Conservation (phyloP, 768 basidiomycete species). For the Calocera cornea region DNA sequence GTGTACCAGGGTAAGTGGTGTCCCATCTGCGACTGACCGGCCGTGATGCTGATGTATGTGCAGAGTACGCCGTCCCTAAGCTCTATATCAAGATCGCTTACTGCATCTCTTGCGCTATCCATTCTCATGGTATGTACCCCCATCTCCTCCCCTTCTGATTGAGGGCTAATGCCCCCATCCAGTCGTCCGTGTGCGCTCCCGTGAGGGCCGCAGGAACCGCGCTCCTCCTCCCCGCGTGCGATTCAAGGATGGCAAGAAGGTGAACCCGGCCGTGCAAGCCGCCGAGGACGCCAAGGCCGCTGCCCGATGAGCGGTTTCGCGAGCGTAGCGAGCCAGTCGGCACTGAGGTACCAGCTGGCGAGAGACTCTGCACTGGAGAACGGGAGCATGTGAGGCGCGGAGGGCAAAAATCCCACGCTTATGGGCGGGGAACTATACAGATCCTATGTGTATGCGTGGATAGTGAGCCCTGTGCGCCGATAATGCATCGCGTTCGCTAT, state of each 20-base stretch:
- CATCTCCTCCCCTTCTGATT: neutral
- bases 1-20: slow-evolving; percentile 70
- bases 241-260: slow-evolving; percentile 93
- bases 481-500: too few relatives aligned
- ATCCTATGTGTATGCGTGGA: too few relatives aligned
- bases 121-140: slow-evolving; percentile 83
- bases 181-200: slow-evolving; percentile 98
- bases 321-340: too few relatives aligned
- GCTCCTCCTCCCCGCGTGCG: slow-evolving; percentile 89
- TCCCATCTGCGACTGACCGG: slow-evolving; percentile 2
- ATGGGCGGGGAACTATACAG: too few relatives aligned
- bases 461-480: too few relatives aligned
- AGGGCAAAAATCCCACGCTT: too few relatives aligned
- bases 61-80: slow-evolving; percentile 93
- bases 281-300: slow-evolving; percentile 48
- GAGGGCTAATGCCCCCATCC: slow-evolving; percentile 4
- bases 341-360: too few relatives aligned
- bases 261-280: slow-evolving; percentile 88
- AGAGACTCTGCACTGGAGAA: too few relatives aligned
- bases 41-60: neutral
- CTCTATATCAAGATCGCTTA: slow-evolving; percentile 97
- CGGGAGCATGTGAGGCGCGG: too few relatives aligned
- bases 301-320: slow-evolving; percentile 3
- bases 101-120: slow-evolving; percentile 98
- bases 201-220: slow-evolving; percentile 92